Conservation (phyloP, 345 rosid genomes). For the Cardiospermum halicacabum region DNA sequence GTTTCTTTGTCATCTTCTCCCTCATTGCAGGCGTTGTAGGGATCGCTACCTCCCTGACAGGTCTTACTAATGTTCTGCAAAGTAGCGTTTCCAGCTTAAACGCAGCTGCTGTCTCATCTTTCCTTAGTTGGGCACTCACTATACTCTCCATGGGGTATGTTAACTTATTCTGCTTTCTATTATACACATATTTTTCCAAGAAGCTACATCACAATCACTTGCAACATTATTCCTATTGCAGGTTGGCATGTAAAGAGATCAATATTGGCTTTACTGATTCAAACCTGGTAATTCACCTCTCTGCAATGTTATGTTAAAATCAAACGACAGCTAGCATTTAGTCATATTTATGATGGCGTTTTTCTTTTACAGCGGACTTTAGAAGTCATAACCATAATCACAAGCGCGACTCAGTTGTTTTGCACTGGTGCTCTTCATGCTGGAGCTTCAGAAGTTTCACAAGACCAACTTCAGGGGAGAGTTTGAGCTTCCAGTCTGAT, state of each 20-base stretch:
- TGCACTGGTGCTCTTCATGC: constrained; percentile 62
- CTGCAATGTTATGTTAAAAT: not conserved
- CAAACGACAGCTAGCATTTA: not conserved
- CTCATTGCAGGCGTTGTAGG: constrained; percentile 81
- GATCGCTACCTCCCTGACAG: constrained; percentile 60
- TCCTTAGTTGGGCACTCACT: constrained; percentile 60
- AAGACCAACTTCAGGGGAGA: constrained; percentile 20
- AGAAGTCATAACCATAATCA: constrained; percentile 65
- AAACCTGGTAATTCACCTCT: constrained; percentile 46
- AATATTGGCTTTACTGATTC: constrained; percentile 67
- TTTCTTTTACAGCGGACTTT: constrained; percentile 66
- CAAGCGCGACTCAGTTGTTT: constrained; percentile 57
- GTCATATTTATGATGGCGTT: constrained; percentile 6
- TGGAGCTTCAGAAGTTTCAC: constrained; percentile 34
- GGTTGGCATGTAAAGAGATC: constrained; percentile 89
- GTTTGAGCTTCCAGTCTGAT: constrained; percentile 29
- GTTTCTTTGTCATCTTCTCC: constrained; percentile 57
- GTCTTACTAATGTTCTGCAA: constrained; percentile 37
- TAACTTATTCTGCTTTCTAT: not conserved
- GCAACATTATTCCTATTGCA: constrained; percentile 21
- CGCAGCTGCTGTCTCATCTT: constrained; percentile 68
- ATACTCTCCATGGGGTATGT: constrained; percentile 78
- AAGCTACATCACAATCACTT: not conserved
- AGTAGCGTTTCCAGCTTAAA: constrained; percentile 48
- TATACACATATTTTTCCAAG: too few relatives aligned